Percentiles rank a stretch among this genome's conserved stretches.
Conservation (phyloP, 1,284 basidiomycete genomes). For the Gymnopus androsaceus region DNA sequence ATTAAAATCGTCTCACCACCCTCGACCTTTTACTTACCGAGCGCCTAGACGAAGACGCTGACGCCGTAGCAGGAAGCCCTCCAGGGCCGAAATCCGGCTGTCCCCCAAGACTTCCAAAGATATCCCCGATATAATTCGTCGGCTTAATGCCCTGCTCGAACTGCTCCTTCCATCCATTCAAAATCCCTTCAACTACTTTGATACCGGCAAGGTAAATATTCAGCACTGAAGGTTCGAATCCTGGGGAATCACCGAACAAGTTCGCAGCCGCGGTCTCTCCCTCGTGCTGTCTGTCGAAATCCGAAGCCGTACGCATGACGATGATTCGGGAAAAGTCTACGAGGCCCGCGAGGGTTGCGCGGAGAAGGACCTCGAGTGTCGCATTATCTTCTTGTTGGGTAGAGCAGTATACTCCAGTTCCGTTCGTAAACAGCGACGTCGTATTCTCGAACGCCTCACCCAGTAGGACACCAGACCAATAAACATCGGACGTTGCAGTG, state of each 20-base stretch:
- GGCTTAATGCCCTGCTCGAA: slow-evolving; percentile 20
- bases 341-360: slow-evolving; percentile 37
- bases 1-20: too few species aligned
- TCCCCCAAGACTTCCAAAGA: slow-evolving; percentile 23
- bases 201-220: slow-evolving; percentile 24
- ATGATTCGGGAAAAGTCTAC: slow-evolving; percentile 48
- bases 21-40: too few species aligned
- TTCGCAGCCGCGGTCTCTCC: slow-evolving; percentile 24
- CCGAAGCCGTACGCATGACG: slow-evolving; percentile 45
- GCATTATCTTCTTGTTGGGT: slow-evolving; percentile 55
- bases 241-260: slow-evolving; percentile 13
- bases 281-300: slow-evolving; percentile 44
- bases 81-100: slow-evolving; percentile 22
- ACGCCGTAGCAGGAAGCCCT: too few species aligned
- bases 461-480: slow-evolving; percentile 43
- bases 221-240: slow-evolving; percentile 15
- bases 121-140: slow-evolving; percentile 24
- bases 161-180: slow-evolving; percentile 19
- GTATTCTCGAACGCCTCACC: slow-evolving; percentile 43
- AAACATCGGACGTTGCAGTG: slow-evolving; percentile 45
- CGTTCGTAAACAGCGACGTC: slow-evolving; percentile 41
- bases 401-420: slow-evolving; percentile 40
- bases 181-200: slow-evolving; percentile 21
- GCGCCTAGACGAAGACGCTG: too few species aligned
- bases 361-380: slow-evolving; percentile 44